A percentile compares a stretch with the other conserved stretches of the same genome.
phyloP scores from a whole-genome alignment of 176 grass and related monocot genomes.

The Zea luxurians region DNA sequence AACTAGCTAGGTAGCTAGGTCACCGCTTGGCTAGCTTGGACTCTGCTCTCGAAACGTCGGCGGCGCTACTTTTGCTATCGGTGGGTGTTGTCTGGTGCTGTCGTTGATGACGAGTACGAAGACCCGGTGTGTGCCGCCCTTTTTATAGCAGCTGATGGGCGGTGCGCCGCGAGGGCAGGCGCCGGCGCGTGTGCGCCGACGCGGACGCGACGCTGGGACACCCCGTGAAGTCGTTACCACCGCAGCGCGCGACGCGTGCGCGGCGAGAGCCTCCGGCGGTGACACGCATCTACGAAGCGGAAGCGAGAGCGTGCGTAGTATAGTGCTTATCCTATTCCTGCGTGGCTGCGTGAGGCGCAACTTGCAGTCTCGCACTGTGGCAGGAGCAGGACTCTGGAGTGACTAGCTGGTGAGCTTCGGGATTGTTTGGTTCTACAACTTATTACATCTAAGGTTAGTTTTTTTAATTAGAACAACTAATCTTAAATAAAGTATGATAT shows the following conservation, averaged over 20 bases:
- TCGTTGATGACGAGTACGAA: neutral
- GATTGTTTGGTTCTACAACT: no score
- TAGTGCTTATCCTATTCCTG: no score
- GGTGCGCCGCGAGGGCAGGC: neutral
- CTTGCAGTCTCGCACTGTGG: no score
- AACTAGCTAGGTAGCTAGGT: neutral
- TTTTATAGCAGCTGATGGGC: constrained; percentile 29
- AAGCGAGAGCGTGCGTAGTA: neutral
- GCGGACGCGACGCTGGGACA: constrained; percentile 1
- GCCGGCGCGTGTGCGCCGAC: constrained; percentile 41
- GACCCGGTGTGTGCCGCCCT: neutral
- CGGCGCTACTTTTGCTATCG: neutral
- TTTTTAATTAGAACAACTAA: no score
- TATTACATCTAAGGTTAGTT: no score
- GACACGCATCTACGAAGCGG: constrained; percentile 30
- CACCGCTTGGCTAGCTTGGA: no score
- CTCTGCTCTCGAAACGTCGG: neutral
- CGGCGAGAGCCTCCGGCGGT: neutral
- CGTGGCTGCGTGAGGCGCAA: no score
- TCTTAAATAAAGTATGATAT: no score
- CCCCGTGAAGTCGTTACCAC: neutral
- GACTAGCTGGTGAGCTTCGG: no score
- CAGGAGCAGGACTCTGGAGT: no score
- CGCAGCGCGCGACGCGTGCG: constrained; percentile 11
- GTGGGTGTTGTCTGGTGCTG: neutral